phyloP scores from a whole-genome alignment of 805 yeast species.

The Millerago galiae region DNA sequence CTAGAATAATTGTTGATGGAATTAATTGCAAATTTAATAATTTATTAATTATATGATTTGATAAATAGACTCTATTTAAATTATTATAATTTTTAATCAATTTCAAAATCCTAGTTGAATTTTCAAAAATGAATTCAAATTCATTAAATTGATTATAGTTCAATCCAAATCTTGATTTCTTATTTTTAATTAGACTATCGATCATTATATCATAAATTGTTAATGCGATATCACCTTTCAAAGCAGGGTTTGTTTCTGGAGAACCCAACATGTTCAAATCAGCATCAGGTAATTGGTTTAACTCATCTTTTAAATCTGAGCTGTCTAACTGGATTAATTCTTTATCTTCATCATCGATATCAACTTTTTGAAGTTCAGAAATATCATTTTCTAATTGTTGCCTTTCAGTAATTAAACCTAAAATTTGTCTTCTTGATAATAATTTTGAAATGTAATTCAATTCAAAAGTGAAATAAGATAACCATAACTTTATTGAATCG shows the following conservation, averaged over 20 bases:
- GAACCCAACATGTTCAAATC: slow-evolving; percentile 81
- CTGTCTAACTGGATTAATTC: slow-evolving; percentile 40
- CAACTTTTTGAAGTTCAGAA: slow-evolving; percentile 26
- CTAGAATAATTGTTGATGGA: slow-evolving; percentile 38
- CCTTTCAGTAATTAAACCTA: slow-evolving; percentile 70
- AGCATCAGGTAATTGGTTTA: slow-evolving; percentile 77
- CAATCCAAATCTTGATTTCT: slow-evolving; percentile 21
- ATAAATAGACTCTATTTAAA: slow-evolving; percentile 62
- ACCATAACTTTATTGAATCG: slow-evolving; percentile 69
- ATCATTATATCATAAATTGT: slow-evolving; percentile 62
- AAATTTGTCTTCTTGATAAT: slow-evolving; percentile 72
- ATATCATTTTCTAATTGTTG: slow-evolving; percentile 50
- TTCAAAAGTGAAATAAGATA: slow-evolving; percentile 83
- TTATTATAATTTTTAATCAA: slow-evolving; percentile 61
- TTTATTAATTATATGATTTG: slow-evolving; percentile 54
- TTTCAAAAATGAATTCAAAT: slow-evolving; percentile 33
- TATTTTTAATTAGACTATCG: slow-evolving; percentile 34
- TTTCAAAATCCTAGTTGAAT: slow-evolving; percentile 39
- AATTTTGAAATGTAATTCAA: slow-evolving; percentile 78
- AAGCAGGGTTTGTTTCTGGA: slow-evolving; percentile 76
- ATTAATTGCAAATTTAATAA: slow-evolving; percentile 38
- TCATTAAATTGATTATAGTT: slow-evolving; percentile 53
- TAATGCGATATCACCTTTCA: slow-evolving; percentile 66
- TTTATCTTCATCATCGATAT: slow-evolving; percentile 32
- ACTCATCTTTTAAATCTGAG: slow-evolving; percentile 53